Percentiles rank a stretch among this genome's conserved stretches.
These are phyloP conservation scores for Fragaria ananassa DNA, from an alignment of 306 rosid genomes.

Conservation along the genomic window DNA sequence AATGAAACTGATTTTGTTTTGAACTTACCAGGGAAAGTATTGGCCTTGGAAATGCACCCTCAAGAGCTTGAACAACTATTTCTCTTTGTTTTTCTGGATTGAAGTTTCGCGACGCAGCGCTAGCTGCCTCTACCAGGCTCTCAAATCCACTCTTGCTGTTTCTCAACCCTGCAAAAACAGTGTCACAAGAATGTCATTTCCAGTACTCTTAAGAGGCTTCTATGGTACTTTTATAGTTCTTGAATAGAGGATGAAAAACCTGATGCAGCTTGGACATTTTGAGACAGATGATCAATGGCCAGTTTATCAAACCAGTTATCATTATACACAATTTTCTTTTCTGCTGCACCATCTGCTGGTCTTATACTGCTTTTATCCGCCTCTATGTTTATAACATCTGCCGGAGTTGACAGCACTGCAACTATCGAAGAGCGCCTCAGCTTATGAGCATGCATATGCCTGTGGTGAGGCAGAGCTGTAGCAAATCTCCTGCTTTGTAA, in stretches of 20 bases:
- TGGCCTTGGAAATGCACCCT: conserved; percentile 60
- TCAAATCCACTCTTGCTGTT: conserved; percentile 68
- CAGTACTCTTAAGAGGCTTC: neutral
- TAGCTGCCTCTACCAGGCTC: conserved; percentile 78
- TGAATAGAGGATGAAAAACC: conserved; percentile 36
- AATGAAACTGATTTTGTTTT: neutral
- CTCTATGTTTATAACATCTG: conserved; percentile 11
- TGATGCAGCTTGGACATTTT: conserved; percentile 70
- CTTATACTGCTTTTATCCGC: neutral
- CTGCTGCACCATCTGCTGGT: conserved; percentile 6
- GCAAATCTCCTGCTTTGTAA: conserved; percentile 27
- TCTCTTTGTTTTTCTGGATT: conserved; percentile 50
- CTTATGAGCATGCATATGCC: conserved; percentile 20
- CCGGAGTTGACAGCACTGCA: conserved; percentile 50
- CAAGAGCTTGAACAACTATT: conserved; percentile 54
- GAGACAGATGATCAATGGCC: conserved; percentile 68
- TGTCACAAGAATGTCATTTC: neutral
- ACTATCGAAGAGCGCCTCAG: conserved; percentile 24
- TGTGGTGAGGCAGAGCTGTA: conserved; percentile 25
- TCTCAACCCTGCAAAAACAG: conserved; percentile 43
- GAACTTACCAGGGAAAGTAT: conserved; percentile 55
- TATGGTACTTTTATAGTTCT: neutral
- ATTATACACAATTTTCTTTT: conserved; percentile 26
- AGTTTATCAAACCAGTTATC: conserved; percentile 73
- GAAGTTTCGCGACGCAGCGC: conserved; percentile 39